Conservation (phyloP, 2,329 filamentous ascomycete species). For the Aspergillus texensis region DNA sequence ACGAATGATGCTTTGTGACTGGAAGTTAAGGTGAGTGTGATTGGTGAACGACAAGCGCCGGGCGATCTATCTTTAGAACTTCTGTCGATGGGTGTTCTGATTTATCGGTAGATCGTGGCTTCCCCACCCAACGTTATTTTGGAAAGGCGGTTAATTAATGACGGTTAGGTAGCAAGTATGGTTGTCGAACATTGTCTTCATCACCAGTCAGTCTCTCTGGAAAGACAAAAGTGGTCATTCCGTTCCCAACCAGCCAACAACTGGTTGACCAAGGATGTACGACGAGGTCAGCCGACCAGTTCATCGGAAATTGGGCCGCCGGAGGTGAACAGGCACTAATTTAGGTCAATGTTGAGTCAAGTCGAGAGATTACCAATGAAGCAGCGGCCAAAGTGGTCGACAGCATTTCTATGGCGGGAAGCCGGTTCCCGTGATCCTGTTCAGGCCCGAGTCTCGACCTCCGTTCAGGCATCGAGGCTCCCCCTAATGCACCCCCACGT, state of each 20-base stretch:
- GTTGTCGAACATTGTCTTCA: background rate
- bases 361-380: background rate
- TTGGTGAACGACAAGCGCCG: slow-evolving; percentile 31
- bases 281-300: slow-evolving; percentile 20
- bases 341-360: background rate
- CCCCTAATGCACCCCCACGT: slow-evolving; percentile 17
- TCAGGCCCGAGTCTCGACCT: slow-evolving; percentile 3
- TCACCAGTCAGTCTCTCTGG: background rate
- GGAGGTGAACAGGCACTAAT: slow-evolving; percentile 5
- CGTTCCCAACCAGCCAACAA: slow-evolving; percentile 4
- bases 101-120: background rate
- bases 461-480: slow-evolving; percentile 21
- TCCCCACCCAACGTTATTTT: slow-evolving; percentile 1
- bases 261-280: background rate
- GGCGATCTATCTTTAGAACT: slow-evolving; percentile 34
- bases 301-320: slow-evolving; percentile 1
- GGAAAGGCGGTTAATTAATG: slow-evolving; percentile 4
- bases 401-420: background rate
- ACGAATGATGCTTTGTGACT: slow-evolving; percentile 15
- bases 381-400: background rate
- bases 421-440: slow-evolving; percentile 15
- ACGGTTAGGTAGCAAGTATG: background rate
- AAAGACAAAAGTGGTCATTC: slow-evolving; percentile 18
- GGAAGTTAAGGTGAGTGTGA: slow-evolving; percentile 21
- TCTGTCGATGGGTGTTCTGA: background rate